Evolutionary conservation across 768 basidiomycete genomes (phyloP), one percentile per base, ranked within the genome.

Genomic region (Mycena vulgaris): DNA sequence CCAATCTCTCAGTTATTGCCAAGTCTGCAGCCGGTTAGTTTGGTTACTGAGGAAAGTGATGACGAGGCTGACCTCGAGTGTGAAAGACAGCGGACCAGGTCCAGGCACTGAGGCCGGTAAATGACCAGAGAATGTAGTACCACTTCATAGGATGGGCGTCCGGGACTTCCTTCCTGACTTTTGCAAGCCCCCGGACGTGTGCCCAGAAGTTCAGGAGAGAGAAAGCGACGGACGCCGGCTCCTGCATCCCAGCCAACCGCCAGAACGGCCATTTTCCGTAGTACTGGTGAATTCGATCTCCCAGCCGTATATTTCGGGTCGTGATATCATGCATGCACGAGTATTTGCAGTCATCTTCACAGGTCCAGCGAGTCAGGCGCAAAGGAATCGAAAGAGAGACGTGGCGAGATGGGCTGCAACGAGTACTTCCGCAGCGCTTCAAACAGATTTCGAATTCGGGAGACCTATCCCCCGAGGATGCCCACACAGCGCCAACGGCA

Each of bases 221-320:
- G 83, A 98, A 98, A 39, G 89, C 80, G 66, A 98, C 96, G 3
- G 95, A 94, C 10, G 96, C 93, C 8, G 97, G 97, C 80, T 99
- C 97, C 77, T 99, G 97, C 80, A 95, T 92, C 33, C 96, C 95
- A n/a, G 85, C 82, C 25, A 93, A 83, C 33, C 97, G 88, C 89
- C 91, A 93, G 79, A 99, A 99, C 0, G 97, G 95, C 97, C 97
- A 99, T 83, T 99, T 99, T 19, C 97, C 98, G 75, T 95, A 89
- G 79, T 94, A 97, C 74, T 98, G 96, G 49, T 93, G 88, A 1
- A 94, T 81, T 2, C 66, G 73, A 45, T 75, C 74, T 0, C 88
- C 88, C 7, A 67, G 74, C 35, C 72, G 59, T n/a, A 88, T 72
- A 37, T 89, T 89, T 10, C 81, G 76, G 70, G 89, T 87, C 6